These are phyloP conservation scores for Xylaria multiplex DNA, from an alignment of 2,329 filamentous ascomycete species.

Conservation along the genomic window DNA sequence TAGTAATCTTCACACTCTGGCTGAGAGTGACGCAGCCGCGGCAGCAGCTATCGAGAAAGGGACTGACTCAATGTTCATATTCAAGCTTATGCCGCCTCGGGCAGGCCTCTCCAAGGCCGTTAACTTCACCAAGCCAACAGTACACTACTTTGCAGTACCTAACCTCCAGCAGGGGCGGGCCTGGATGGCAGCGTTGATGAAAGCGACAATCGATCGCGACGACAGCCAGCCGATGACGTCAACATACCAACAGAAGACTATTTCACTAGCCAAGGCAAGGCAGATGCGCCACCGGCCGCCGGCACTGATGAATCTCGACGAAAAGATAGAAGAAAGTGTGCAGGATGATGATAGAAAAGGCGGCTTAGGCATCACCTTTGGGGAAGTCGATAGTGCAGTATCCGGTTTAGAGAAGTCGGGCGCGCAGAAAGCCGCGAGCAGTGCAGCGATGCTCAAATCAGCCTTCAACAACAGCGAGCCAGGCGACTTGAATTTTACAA, in stretches of 20 bases:
- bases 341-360: slow-evolving; percentile 49
- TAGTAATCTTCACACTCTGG: slow-evolving; percentile 58
- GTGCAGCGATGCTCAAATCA: slow-evolving; percentile 48
- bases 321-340: slow-evolving; percentile 50
- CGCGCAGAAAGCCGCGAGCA: slow-evolving; percentile 48
- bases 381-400: slow-evolving; percentile 53
- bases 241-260: slow-evolving; percentile 97
- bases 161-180: slow-evolving; percentile 86
- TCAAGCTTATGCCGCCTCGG: slow-evolving; percentile 94
- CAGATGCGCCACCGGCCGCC: slow-evolving; percentile 90
- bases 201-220: slow-evolving; percentile 96
- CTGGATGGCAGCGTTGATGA: slow-evolving; percentile 99
- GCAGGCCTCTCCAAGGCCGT: slow-evolving; percentile 88
- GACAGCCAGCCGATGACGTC: slow-evolving; percentile 81
- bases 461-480: slow-evolving; percentile 50
- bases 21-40: slow-evolving; percentile 55
- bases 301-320: slow-evolving; percentile 79
- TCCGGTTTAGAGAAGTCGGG: slow-evolving; percentile 52
- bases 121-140: slow-evolving; percentile 96
- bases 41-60: slow-evolving; percentile 53
- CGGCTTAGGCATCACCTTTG: slow-evolving; percentile 53
- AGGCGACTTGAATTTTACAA: slow-evolving; percentile 40
- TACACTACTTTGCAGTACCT: slow-evolving; percentile 97
- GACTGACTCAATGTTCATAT: slow-evolving; percentile 89
- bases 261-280: slow-evolving; percentile 87